These are phyloP conservation scores for Lentinus brumalis DNA, from an alignment of 768 basidiomycete species.

Conservation along the genomic window DNA sequence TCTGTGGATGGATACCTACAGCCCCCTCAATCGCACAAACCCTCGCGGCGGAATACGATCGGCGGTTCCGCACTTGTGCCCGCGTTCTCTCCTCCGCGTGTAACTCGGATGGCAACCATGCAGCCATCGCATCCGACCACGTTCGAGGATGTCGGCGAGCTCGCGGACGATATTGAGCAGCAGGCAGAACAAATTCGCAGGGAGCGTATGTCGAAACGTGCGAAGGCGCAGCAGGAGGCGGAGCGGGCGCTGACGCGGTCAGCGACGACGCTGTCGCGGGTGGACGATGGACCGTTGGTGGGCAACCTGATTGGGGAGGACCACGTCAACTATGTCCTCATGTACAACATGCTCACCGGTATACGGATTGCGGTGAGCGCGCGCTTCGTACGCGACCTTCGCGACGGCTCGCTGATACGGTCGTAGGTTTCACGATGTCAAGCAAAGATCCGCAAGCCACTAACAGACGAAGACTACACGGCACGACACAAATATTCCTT, in stretches of 20 bases:
- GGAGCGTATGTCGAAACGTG: slow-evolving; percentile 74
- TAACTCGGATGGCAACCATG: slow-evolving; percentile 25
- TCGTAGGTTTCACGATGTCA: slow-evolving; percentile 90
- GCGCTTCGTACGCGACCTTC: neutral
- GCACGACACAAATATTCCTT: slow-evolving; percentile 95
- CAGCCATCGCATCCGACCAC: slow-evolving; percentile 15
- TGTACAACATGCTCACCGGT: slow-evolving; percentile 99
- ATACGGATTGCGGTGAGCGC: slow-evolving; percentile 87
- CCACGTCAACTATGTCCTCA: slow-evolving; percentile 97
- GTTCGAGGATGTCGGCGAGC: slow-evolving; percentile 48
- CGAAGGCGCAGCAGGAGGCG: slow-evolving; percentile 62
- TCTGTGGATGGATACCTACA: slow-evolving; percentile 53
- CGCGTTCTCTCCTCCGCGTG: slow-evolving; percentile 19
- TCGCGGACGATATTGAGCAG: slow-evolving; percentile 82
- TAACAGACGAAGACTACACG: slow-evolving; percentile 84
- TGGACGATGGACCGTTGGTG: slow-evolving; percentile 60
- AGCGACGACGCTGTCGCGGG: slow-evolving; percentile 25
- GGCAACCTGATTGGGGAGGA: slow-evolving; percentile 98
- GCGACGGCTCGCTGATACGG: neutral
- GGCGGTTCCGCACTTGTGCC: slow-evolving; percentile 43
- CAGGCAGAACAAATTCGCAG: slow-evolving; percentile 86
- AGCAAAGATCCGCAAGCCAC: slow-evolving; percentile 86
- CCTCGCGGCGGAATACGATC: slow-evolving; percentile 70
- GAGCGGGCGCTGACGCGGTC: slow-evolving; percentile 50
- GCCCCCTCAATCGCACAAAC: slow-evolving; percentile 44